Base-by-base conservation (phyloP, 768 basidiomycete species). In the Collybiopsis luxurians region DNA sequence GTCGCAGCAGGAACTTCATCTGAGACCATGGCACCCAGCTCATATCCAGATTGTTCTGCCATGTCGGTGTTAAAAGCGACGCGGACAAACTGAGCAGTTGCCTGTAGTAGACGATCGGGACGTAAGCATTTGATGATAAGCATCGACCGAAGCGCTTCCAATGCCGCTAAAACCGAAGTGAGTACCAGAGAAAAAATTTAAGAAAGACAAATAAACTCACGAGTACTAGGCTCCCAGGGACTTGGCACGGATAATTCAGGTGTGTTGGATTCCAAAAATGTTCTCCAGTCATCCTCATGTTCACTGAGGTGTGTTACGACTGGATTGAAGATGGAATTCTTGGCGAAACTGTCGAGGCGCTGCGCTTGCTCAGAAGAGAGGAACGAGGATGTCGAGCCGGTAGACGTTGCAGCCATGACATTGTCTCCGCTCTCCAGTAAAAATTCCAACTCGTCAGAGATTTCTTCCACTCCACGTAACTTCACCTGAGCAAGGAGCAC, bases 401-500 rank as follows among this genome's bases (percentile, higher is more conserved):
- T 64, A 2, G 74, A 58, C 31, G 73, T 67, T 24, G 53, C 61
- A 23, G 78, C 67, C 50, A 79, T 67, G 19, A 83, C 75, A 19
- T 81, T 82, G 47, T 92, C 89, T 4, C 90, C 88, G 62, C 90
- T 88, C 67, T 98, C 95, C 42, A 98, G 77, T n/a, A 98, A 73
- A 73, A 94, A 92, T 66, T 97, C 94, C 19, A 96, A 69, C 66
- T 96, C 95, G 19, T 95, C 92, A 2, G 75, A 69, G 40, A 92
- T 87, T 44, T 92, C 91, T 66, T 91, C 90, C 15, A 84, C 64
- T 17, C 89, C 87, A 43, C 90, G 84, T 15, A 95, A 69, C 68
- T 93, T 93, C 60, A 96, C 87, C 66, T 96, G 94, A 0, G 93
- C 89, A 28, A 99, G 80, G 19, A 95, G 83, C 12, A 96, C 85